Evolutionary conservation across 2,329 filamentous ascomycete species (phyloP).

Genomic region (Lasiodiplodia theobromae): DNA sequence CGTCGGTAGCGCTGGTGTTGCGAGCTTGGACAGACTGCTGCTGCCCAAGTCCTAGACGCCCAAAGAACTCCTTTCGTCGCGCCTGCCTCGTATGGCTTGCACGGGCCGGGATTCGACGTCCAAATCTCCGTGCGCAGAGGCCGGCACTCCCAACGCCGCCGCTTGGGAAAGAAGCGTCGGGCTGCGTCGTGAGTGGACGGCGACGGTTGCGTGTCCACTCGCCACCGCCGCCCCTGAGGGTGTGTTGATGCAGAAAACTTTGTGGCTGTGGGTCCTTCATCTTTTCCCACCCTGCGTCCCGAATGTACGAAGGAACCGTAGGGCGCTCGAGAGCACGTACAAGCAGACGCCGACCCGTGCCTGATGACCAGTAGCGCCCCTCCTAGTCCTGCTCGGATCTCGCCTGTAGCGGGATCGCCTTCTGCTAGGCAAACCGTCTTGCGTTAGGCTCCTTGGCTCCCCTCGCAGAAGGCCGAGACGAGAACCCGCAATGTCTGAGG

Average conservation of each 20-base stretch:
- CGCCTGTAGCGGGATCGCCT: constrained; percentile 24
- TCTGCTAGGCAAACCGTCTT: constrained; percentile 11
- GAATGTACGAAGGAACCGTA: not conserved
- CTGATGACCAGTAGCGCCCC: constrained; percentile 16
- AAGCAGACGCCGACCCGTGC: constrained; percentile 17
- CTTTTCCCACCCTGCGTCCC: not conserved
- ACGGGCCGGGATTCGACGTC: constrained; percentile 17
- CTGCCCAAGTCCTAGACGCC: constrained; percentile 23
- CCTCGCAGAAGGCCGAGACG: not conserved
- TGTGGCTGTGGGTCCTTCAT: constrained; percentile 22
- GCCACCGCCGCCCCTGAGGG: constrained; percentile 9
- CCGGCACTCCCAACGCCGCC: not conserved
- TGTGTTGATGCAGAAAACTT: constrained; percentile 23
- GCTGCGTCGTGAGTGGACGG: not conserved
- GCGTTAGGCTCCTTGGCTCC: constrained; percentile 9
- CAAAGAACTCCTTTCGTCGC: constrained; percentile 21
- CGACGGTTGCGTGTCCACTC: constrained; percentile 12
- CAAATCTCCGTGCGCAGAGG: constrained; percentile 24
- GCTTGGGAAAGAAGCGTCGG: constrained; percentile 16
- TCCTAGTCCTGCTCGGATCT: constrained; percentile 11
- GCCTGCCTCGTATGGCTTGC: constrained; percentile 19
- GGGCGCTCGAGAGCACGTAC: not conserved
- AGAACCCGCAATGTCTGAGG: not conserved
- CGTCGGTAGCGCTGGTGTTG: constrained; percentile 2
- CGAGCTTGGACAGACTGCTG: constrained; percentile 13